These are phyloP conservation scores for Waltergamsia citrina DNA, from an alignment of 2,329 filamentous ascomycete genomes.

Conservation along the genomic window DNA sequence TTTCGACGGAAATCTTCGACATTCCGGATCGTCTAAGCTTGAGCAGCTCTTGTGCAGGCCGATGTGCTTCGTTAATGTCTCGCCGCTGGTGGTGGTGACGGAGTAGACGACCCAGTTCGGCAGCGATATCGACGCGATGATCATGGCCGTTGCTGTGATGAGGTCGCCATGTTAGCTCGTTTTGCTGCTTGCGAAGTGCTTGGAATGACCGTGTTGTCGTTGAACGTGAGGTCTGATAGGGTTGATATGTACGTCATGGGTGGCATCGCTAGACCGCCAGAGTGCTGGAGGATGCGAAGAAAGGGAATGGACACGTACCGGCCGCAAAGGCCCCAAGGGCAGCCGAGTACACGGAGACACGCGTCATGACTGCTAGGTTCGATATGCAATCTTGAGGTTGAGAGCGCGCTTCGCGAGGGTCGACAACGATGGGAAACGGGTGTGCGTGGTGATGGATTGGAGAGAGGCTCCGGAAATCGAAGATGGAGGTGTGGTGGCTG, in stretches of 20 bases:
- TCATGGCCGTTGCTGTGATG: slow-evolving; percentile 56
- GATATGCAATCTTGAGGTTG: too few species aligned
- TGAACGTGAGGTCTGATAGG: too few species aligned
- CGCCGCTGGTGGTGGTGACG: slow-evolving; percentile 37
- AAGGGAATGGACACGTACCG: slow-evolving; percentile 26
- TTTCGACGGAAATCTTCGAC: slow-evolving; percentile 30
- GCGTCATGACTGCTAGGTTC: too few species aligned
- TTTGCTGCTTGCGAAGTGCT: too few species aligned
- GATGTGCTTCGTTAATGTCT: slow-evolving; percentile 47
- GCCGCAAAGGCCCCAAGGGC: slow-evolving; percentile 31
- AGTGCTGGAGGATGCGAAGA: slow-evolving; percentile 1
- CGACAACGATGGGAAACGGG: too few species aligned
- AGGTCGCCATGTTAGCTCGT: background rate
- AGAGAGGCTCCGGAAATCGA: too few species aligned
- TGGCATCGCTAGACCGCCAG: slow-evolving; percentile 12
- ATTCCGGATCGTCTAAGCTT: slow-evolving; percentile 51
- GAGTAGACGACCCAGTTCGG: slow-evolving; percentile 64
- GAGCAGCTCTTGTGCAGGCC: slow-evolving; percentile 79
- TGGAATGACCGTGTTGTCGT: too few species aligned
- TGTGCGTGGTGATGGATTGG: too few species aligned
- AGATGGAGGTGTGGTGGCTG: too few species aligned
- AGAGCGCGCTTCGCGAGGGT: too few species aligned
- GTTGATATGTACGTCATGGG: too few species aligned
- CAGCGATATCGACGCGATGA: slow-evolving; percentile 57
- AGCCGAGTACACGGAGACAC: slow-evolving; percentile 29